These are phyloP conservation scores for Mycena olivaceomarginata DNA, from an alignment of 768 basidiomycete species.

Conservation along the genomic window DNA sequence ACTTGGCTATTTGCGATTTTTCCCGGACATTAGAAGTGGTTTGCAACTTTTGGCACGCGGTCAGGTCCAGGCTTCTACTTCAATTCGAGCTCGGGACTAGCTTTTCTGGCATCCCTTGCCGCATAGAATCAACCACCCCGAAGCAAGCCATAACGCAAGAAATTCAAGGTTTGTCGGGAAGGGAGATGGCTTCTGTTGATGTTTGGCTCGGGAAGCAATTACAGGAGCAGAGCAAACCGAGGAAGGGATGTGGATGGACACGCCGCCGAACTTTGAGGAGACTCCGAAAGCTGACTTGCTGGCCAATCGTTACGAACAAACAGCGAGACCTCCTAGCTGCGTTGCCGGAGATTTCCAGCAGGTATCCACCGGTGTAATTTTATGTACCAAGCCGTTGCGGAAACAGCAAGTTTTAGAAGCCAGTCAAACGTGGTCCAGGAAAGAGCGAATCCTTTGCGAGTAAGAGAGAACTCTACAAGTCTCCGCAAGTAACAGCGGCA, in stretches of 20 bases:
- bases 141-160: slow-evolving; percentile 3
- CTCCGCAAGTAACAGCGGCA: too few relatives aligned
- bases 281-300: slow-evolving; percentile 22
- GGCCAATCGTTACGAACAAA: slow-evolving; percentile 19
- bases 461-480: too few relatives aligned
- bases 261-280: not conserved
- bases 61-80: slow-evolving; percentile 28
- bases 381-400: too few relatives aligned
- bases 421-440: too few relatives aligned
- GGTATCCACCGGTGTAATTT: too few relatives aligned
- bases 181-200: slow-evolving; percentile 12
- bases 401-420: too few relatives aligned
- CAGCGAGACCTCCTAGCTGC: slow-evolving; percentile 3
- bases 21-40: too few relatives aligned
- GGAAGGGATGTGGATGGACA: slow-evolving; percentile 24
- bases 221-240: slow-evolving; percentile 31
- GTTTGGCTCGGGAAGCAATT: slow-evolving; percentile 25
- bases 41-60: too few relatives aligned
- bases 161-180: slow-evolving; percentile 11
- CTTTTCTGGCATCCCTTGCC: slow-evolving; percentile 32
- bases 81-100: slow-evolving; percentile 24
- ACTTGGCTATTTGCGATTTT: too few relatives aligned
- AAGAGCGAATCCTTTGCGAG: too few relatives aligned
- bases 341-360: too few relatives aligned
- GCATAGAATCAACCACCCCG: slow-evolving; percentile 22